A percentile compares a stretch with the other conserved stretches of the same genome.
Conservation (phyloP, 495 filamentous ascomycete genomes). For the Aspergillus nidulans region DNA sequence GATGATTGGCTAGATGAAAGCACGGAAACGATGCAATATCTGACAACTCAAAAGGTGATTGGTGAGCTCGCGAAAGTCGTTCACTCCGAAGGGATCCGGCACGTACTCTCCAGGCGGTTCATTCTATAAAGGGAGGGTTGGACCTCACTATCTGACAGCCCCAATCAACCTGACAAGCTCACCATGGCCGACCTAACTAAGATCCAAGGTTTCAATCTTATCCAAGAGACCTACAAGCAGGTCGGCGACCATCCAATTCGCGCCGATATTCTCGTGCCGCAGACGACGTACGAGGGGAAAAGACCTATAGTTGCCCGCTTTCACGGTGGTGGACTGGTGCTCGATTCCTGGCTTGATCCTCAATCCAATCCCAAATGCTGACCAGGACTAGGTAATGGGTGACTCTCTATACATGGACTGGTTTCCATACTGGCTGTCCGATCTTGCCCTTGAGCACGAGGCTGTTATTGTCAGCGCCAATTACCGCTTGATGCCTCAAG, state of each 20-base stretch:
- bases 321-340: conserved; percentile 35
- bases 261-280: conserved; percentile 31
- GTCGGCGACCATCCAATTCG: conserved; percentile 29
- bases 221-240: conserved; percentile 31
- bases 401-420: conserved; percentile 29
- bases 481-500: conserved; percentile 51
- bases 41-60: too few species aligned
- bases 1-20: too few species aligned
- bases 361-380: neutral
- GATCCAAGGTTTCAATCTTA: conserved; percentile 21
- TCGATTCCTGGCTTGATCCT: neutral
- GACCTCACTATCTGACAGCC: too few species aligned
- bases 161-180: too few species aligned
- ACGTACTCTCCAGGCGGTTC: too few species aligned
- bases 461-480: conserved; percentile 43
- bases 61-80: too few species aligned
- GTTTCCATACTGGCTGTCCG: conserved; percentile 29
- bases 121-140: too few species aligned
- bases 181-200: neutral
- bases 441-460: conserved; percentile 24
- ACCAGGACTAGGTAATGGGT: conserved; percentile 14
- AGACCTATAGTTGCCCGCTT: conserved; percentile 29
- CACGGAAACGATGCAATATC: too few species aligned
- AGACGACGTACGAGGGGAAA: conserved; percentile 13
- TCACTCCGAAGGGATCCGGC: too few species aligned